phyloP scores from a whole-genome alignment of 371 early-diverging fungal species.

The Syncephalastrum contaminatum region DNA sequence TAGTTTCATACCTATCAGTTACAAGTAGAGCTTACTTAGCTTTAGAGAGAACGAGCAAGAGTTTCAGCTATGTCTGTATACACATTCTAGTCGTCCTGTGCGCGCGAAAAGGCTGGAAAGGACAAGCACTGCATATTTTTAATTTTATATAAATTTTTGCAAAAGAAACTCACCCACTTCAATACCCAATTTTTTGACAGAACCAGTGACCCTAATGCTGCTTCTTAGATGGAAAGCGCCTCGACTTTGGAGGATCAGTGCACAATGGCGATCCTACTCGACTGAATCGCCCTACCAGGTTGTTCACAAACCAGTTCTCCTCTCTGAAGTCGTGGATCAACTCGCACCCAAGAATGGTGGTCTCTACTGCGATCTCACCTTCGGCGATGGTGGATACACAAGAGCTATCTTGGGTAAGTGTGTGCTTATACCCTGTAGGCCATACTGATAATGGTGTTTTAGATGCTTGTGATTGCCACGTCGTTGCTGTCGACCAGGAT shows the following conservation, averaged over 20 bases:
- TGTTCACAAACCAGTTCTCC: conserved; percentile 43
- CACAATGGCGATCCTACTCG: background rate
- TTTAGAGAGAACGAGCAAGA: no score
- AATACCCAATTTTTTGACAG: background rate
- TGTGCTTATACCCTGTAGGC: background rate
- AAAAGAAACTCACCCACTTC: no score
- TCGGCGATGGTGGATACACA: conserved; percentile 77
- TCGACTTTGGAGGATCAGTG: background rate
- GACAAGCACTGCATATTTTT: no score
- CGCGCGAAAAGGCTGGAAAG: no score
- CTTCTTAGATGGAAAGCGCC: background rate
- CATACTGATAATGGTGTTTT: background rate
- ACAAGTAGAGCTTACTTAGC: no score
- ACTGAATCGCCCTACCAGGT: conserved; percentile 17
- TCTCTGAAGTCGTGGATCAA: conserved; percentile 28
- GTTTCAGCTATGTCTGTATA: no score
- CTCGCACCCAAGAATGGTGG: conserved; percentile 34
- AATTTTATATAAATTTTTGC: no score
- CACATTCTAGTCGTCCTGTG: no score
- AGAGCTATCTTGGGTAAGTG: conserved; percentile 52
- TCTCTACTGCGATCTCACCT: conserved; percentile 63
- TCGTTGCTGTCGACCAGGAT: conserved; percentile 76
- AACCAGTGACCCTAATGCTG: background rate
- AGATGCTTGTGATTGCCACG: conserved; percentile 58
- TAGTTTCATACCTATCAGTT: no score